Evolutionary conservation across 805 yeast genomes (phyloP).

Genomic region (Metschnikowia henanensis): DNA sequence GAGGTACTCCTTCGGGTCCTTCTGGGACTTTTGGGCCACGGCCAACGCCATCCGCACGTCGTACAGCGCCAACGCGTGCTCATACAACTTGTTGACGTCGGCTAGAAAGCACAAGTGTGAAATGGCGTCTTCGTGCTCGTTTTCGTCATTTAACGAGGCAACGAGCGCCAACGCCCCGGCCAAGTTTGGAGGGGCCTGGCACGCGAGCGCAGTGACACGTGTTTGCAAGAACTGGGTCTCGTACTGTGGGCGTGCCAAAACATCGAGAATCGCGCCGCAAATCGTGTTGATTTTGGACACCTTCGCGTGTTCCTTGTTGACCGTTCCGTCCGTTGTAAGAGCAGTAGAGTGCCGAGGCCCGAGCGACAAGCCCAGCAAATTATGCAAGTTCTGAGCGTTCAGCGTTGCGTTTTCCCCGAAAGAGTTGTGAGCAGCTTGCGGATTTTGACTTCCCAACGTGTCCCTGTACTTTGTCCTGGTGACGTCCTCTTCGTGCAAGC

Average conservation of each 20-base stretch:
- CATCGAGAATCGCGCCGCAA: constrained; percentile 66
- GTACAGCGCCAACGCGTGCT: constrained; percentile 77
- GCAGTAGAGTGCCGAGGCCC: too few relatives aligned
- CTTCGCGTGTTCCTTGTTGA: constrained; percentile 38
- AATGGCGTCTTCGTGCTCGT: constrained; percentile 55
- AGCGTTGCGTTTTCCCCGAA: too few relatives aligned
- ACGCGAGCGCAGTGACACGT: constrained; percentile 87
- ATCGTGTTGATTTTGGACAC: constrained; percentile 64
- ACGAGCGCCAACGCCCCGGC: constrained; percentile 70
- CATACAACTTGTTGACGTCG: constrained; percentile 82
- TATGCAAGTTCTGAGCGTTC: too few relatives aligned
- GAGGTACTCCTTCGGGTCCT: constrained; percentile 95
- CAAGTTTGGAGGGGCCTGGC: constrained; percentile 85
- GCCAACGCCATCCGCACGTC: constrained; percentile 76
- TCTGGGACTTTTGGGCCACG: constrained; percentile 95
- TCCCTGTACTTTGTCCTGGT: constrained; percentile 79
- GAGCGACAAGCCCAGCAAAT: too few relatives aligned
- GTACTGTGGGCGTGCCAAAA: constrained; percentile 52
- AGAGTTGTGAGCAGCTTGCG: background rate
- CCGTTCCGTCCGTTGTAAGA: too few relatives aligned
- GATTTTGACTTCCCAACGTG: constrained; percentile 38
- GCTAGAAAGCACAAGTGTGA: constrained; percentile 87
- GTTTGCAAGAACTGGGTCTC: constrained; percentile 66
- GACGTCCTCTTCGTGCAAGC: constrained; percentile 85
- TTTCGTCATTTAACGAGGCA: constrained; percentile 47